Conservation (phyloP, 2,329 filamentous ascomycete genomes). For the Hysterium pulicare region DNA sequence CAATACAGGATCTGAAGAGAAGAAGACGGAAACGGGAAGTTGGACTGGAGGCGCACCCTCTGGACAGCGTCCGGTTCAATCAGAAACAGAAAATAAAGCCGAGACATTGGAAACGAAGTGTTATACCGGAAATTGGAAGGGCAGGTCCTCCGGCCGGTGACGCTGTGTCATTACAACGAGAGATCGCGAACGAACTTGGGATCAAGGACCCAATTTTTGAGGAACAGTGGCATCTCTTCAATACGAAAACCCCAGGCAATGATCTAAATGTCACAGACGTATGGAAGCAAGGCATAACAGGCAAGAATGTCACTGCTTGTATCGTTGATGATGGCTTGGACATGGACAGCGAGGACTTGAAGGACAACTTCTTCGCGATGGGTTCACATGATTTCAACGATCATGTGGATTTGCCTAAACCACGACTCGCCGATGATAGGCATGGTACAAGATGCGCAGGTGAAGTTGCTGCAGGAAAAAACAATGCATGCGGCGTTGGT, state of each 20-base stretch:
- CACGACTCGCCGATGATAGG: constrained; percentile 76
- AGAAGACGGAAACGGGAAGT: constrained; percentile 60
- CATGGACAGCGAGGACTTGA: constrained; percentile 90
- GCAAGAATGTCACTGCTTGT: constrained; percentile 82
- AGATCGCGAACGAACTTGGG: constrained; percentile 55
- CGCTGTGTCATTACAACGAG: constrained; percentile 46
- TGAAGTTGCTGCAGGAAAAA: constrained; percentile 87
- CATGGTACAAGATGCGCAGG: constrained; percentile 95
- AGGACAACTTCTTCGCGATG: constrained; percentile 86
- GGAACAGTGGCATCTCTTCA: constrained; percentile 95
- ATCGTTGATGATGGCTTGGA: constrained; percentile 96
- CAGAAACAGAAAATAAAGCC: constrained; percentile 71
- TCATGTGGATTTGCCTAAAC: constrained; percentile 70
- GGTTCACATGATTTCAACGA: constrained; percentile 98
- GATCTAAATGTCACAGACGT: constrained; percentile 95
- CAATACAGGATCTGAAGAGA: constrained; percentile 52
- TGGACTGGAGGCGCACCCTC: constrained; percentile 48
- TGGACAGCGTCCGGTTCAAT: constrained; percentile 73
- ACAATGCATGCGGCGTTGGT: constrained; percentile 91
- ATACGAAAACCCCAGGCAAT: constrained; percentile 74
- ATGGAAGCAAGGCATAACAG: constrained; percentile 88
- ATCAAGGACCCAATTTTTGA: constrained; percentile 89
- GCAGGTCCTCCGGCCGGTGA: constrained; percentile 30
- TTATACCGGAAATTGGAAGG: constrained; percentile 19
- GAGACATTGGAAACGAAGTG: constrained; percentile 58